Percentiles rank a stretch among this genome's conserved stretches.
phyloP scores from a whole-genome alignment of 2,329 filamentous ascomycete species.

The Diaporthe batatas region DNA sequence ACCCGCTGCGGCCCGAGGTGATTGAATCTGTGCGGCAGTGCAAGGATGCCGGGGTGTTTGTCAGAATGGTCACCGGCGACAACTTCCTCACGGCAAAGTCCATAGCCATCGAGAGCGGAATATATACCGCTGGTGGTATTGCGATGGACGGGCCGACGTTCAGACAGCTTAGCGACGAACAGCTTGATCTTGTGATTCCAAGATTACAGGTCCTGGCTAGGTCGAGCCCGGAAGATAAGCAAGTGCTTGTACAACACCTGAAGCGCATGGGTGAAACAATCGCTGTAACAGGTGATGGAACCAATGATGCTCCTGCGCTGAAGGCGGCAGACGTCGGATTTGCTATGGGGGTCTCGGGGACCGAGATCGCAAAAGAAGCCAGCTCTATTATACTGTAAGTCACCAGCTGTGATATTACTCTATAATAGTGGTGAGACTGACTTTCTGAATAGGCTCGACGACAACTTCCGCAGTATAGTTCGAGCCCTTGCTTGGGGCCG shows the following conservation, averaged over 20 bases:
- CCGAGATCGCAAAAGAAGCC: slow-evolving; percentile 73
- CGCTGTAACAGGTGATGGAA: slow-evolving; percentile 72
- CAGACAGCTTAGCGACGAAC: slow-evolving; percentile 58
- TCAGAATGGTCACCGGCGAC: slow-evolving; percentile 79
- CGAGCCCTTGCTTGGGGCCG: slow-evolving; percentile 74
- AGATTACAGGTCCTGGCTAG: slow-evolving; percentile 65
- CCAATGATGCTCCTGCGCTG: slow-evolving; percentile 72
- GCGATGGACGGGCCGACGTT: slow-evolving; percentile 73
- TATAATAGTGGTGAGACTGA: background rate
- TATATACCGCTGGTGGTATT: slow-evolving; percentile 60
- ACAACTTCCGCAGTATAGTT: slow-evolving; percentile 71
- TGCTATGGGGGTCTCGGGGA: slow-evolving; percentile 72
- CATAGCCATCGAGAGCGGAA: slow-evolving; percentile 69
- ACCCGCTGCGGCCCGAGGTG: slow-evolving; percentile 74
- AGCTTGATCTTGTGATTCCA: slow-evolving; percentile 66
- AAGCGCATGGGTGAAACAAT: slow-evolving; percentile 53
- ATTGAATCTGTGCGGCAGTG: slow-evolving; percentile 71
- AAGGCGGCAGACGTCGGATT: slow-evolving; percentile 74
- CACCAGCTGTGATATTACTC: background rate
- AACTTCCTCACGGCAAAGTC: slow-evolving; percentile 75
- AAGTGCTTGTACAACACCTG: slow-evolving; percentile 61
- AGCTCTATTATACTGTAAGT: slow-evolving; percentile 65
- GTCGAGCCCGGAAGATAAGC: slow-evolving; percentile 66
- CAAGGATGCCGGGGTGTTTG: slow-evolving; percentile 72
- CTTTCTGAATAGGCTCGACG: slow-evolving; percentile 45